Percentiles rank a stretch among this genome's conserved stretches.
Conservation (phyloP, 129 eudicot species). For the Tanacetum coccineum region DNA sequence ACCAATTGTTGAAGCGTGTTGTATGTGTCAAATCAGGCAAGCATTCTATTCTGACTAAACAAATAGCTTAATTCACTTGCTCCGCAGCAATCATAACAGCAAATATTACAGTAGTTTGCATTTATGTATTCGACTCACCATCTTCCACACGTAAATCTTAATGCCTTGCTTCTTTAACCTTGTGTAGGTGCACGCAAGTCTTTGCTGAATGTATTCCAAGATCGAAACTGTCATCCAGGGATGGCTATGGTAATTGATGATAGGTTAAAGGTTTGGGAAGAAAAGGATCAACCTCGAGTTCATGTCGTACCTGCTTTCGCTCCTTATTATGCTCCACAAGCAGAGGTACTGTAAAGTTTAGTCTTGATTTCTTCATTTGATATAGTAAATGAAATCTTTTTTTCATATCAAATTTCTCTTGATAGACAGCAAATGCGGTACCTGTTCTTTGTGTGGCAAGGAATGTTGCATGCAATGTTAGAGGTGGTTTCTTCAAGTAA, state of each 20-base stretch:
- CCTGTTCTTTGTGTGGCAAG: conserved; percentile 97
- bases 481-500: conserved; percentile 94
- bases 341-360: conserved; percentile 59
- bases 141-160: background rate
- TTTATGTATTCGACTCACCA: background rate
- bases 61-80: background rate
- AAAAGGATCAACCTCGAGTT: conserved; percentile 94
- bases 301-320: conserved; percentile 94
- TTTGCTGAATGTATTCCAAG: conserved; percentile 72
- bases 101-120: background rate
- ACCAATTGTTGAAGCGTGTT: conserved; percentile 70
- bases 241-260: conserved; percentile 99
- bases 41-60: conserved; percentile 15
- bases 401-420: conserved; percentile 7
- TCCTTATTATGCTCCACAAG: conserved; percentile 98
- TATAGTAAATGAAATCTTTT: background rate
- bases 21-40: conserved; percentile 87
- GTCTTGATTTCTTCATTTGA: conserved; percentile 13
- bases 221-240: conserved; percentile 83
- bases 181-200: conserved; percentile 71
- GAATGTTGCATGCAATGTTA: conserved; percentile 96
- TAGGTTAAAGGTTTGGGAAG: conserved; percentile 96
- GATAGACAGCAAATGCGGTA: conserved; percentile 72
- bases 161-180: background rate
- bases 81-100: background rate